These are phyloP conservation scores for Mycena indigotica DNA, from an alignment of 768 basidiomycete genomes.

Conservation along the genomic window DNA sequence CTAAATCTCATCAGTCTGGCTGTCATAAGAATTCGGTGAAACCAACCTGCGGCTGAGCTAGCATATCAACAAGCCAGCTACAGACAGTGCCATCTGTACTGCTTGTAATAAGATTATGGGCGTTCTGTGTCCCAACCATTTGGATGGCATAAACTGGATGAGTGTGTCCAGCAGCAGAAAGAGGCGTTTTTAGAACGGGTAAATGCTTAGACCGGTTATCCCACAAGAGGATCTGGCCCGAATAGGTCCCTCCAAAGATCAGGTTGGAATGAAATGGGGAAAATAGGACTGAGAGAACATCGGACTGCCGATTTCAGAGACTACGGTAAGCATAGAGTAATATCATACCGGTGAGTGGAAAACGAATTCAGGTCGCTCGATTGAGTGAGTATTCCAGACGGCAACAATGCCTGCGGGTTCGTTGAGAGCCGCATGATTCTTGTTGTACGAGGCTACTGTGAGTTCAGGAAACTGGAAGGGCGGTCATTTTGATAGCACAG, in stretches of 20 bases:
- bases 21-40: not conserved
- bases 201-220: constrained; percentile 96
- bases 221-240: constrained; percentile 97
- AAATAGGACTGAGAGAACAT: constrained; percentile 94
- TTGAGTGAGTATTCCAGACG: constrained; percentile 94
- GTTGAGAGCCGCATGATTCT: constrained; percentile 89
- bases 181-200: constrained; percentile 93
- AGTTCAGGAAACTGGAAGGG: constrained; percentile 85
- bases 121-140: constrained; percentile 98
- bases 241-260: constrained; percentile 98
- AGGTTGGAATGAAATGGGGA: constrained; percentile 98
- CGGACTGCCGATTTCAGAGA: constrained; percentile 65
- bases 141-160: constrained; percentile 99
- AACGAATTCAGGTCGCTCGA: constrained; percentile 95
- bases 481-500: not conserved
- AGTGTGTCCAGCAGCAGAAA: constrained; percentile 95
- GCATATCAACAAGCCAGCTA: constrained; percentile 98
- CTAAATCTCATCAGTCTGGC: constrained; percentile 38
- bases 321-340: not conserved
- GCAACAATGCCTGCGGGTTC: constrained; percentile 97
- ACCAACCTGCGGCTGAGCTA: constrained; percentile 91
- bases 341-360: constrained; percentile 92
- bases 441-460: constrained; percentile 95
- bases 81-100: constrained; percentile 98
- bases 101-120: constrained; percentile 94